phyloP scores from a whole-genome alignment of 2,329 filamentous ascomycete species.

The Hymenoscyphus fructigenus region DNA sequence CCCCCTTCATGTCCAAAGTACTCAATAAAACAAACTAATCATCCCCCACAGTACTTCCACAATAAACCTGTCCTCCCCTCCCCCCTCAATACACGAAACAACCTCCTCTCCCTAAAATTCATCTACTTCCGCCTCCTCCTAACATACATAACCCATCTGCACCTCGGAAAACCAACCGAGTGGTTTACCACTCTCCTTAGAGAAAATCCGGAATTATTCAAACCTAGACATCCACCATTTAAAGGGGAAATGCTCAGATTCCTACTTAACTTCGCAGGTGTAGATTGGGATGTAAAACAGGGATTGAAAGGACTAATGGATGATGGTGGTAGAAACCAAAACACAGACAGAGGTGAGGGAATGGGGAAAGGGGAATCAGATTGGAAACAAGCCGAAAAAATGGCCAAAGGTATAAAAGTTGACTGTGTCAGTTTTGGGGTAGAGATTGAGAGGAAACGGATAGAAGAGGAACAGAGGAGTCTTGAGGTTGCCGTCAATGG shows the following conservation, averaged over 20 bases:
- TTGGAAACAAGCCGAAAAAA: background rate
- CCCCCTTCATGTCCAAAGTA: no score
- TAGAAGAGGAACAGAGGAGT: background rate
- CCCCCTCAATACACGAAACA: background rate
- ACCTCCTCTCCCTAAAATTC: background rate
- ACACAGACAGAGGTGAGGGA: background rate
- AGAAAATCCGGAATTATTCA: background rate
- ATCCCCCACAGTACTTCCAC: no score
- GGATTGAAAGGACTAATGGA: background rate
- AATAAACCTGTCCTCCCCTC: background rate
- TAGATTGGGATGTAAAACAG: background rate
- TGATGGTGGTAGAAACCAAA: background rate
- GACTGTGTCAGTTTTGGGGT: background rate
- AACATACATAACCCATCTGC: background rate
- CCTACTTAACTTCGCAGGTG: background rate
- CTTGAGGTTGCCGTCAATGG: background rate
- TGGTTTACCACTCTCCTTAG: background rate
- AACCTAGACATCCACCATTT: background rate
- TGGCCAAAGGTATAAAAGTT: background rate
- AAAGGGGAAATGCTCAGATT: background rate
- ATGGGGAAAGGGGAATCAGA: background rate
- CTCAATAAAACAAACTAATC: no score
- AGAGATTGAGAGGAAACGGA: background rate
- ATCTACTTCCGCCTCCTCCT: background rate
- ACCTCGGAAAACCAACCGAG: background rate